Percentiles rank a stretch among this genome's conserved stretches.
These are phyloP conservation scores for Coniella lustricola DNA, from an alignment of 2,329 filamentous ascomycete genomes.

Conservation along the genomic window DNA sequence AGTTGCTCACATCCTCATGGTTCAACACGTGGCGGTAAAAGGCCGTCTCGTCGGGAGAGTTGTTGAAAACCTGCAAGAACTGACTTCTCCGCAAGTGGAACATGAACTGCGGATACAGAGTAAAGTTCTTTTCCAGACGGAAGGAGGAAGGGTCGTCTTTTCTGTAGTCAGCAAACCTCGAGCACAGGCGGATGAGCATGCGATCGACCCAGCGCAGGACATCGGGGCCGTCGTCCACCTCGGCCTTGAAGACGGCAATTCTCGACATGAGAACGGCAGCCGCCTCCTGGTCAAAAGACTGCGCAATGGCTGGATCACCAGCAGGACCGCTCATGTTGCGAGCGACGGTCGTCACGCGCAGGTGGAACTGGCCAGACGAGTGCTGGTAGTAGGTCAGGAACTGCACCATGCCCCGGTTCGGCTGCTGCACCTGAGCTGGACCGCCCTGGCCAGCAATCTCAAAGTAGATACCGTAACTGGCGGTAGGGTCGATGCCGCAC, in stretches of 20 bases:
- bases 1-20: conserved; percentile 95
- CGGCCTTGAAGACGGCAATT: conserved; percentile 97
- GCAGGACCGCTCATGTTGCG: conserved; percentile 87
- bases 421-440: conserved; percentile 72
- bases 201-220: conserved; percentile 96
- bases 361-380: conserved; percentile 90
- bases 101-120: conserved; percentile 98
- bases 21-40: conserved; percentile 97
- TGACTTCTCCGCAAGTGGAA: conserved; percentile 96
- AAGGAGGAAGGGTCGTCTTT: conserved; percentile 98
- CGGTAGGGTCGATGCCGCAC: conserved; percentile 91
- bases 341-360: conserved; percentile 90
- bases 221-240: conserved; percentile 97
- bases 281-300: conserved; percentile 97
- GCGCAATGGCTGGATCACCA: conserved; percentile 88
- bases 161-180: conserved; percentile 92
- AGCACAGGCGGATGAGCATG: conserved; percentile 96
- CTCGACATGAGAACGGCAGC: conserved; percentile 98
- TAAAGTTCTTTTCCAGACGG: conserved; percentile 97
- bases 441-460: conserved; percentile 94
- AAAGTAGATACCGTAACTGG: conserved; percentile 95
- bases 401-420: conserved; percentile 92
- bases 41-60: conserved; percentile 97
- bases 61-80: conserved; percentile 99
- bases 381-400: conserved; percentile 99